phyloP scores from a whole-genome alignment of 2,329 filamentous ascomycete genomes.

The Phyllosticta paracitricarpa region DNA sequence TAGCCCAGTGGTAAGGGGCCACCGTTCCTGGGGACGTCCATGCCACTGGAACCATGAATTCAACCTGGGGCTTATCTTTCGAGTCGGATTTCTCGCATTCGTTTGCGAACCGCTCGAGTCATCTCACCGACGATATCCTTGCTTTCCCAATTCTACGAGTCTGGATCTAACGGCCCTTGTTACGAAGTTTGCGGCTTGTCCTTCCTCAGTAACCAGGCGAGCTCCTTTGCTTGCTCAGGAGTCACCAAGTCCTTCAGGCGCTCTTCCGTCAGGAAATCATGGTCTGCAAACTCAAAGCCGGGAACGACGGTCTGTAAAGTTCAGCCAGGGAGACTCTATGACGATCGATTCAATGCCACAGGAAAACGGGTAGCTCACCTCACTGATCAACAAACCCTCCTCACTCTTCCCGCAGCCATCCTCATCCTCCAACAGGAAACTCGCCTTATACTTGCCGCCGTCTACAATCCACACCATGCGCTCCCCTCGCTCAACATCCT shows the following conservation, averaged over 20 bases:
- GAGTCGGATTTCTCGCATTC: too few species aligned
- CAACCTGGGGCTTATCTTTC: too few species aligned
- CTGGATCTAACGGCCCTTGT: not conserved
- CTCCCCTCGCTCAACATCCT: constrained; percentile 48
- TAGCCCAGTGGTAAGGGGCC: too few species aligned
- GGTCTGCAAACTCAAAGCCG: constrained; percentile 57
- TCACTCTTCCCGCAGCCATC: constrained; percentile 27
- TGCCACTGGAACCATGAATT: too few species aligned
- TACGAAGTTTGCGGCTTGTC: not conserved
- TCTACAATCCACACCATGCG: constrained; percentile 59
- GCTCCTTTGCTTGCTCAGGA: constrained; percentile 37
- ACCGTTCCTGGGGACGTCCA: too few species aligned
- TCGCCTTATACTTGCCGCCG: constrained; percentile 57
- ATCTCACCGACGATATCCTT: not conserved
- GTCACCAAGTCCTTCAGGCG: constrained; percentile 44
- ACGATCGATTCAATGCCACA: not conserved
- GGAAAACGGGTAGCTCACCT: constrained; percentile 30
- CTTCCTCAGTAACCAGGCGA: constrained; percentile 35
- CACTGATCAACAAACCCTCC: constrained; percentile 52
- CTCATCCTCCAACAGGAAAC: constrained; percentile 45
- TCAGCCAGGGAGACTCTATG: constrained; percentile 5
- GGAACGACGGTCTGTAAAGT: constrained; percentile 48
- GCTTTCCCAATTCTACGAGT: not conserved
- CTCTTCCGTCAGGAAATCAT: constrained; percentile 52
- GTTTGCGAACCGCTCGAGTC: too few species aligned